Evolutionary conservation across 306 rosid species (phyloP).

Genomic region (Astragalus glycyphyllos): DNA sequence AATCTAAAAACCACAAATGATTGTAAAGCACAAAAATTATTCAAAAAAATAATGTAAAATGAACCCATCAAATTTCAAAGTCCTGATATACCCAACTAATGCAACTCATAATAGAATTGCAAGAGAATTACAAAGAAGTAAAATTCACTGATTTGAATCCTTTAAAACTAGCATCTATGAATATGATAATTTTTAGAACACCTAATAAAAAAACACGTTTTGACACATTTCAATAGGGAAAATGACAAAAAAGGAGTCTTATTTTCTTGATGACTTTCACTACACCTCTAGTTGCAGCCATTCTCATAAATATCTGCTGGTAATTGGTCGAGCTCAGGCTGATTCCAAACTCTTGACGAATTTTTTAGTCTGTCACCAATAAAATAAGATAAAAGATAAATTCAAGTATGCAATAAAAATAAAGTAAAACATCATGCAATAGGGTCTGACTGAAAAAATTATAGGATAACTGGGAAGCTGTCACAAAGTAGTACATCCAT

Average conservation of each 20-base stretch:
- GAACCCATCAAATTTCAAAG: neutral
- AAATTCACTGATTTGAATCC: neutral
- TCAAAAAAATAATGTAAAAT: too few species aligned
- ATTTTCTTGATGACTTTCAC: constrained; percentile 42
- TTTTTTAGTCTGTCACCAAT: constrained; percentile 67
- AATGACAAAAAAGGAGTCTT: constrained; percentile 41
- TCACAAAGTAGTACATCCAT: constrained; percentile 32
- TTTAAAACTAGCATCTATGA: neutral
- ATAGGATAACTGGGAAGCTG: neutral
- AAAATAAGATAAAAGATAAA: constrained; percentile 9
- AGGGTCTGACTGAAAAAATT: neutral
- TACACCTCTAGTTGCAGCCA: constrained; percentile 28
- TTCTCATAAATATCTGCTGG: constrained; percentile 27
- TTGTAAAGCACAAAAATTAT: too few species aligned
- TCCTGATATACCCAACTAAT: neutral
- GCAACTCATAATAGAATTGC: too few species aligned
- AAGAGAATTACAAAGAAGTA: neutral
- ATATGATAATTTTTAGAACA: too few species aligned
- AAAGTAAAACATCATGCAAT: constrained; percentile 1
- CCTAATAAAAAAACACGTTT: neutral
- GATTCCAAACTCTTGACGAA: constrained; percentile 67
- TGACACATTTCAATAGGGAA: constrained; percentile 31
- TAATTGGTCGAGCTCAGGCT: constrained; percentile 48
- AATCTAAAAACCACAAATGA: too few species aligned
- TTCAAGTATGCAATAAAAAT: constrained; percentile 1